Percentiles rank a stretch among this genome's conserved stretches.
Evolutionary conservation across 1,139 yeast genomes (phyloP).

Genomic region (Yamadazyma sp.): DNA sequence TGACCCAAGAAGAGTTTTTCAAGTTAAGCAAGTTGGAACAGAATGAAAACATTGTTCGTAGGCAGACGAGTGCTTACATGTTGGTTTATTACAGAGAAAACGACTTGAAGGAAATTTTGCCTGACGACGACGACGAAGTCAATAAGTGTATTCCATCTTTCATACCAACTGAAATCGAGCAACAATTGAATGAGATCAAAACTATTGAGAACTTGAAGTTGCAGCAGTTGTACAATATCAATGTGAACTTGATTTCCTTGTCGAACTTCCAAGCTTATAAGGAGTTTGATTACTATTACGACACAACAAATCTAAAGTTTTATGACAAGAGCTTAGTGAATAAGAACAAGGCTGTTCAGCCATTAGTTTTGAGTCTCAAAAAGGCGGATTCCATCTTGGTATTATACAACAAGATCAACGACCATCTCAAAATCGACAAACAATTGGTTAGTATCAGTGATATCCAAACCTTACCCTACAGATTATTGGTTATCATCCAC

Average conservation of each 20-base stretch:
- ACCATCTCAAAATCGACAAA: constrained; percentile 12
- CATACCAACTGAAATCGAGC: constrained; percentile 65
- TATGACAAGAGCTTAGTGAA: constrained; percentile 45
- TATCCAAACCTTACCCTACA: constrained; percentile 37
- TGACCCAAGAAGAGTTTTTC: constrained; percentile 47
- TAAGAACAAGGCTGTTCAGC: constrained; percentile 23
- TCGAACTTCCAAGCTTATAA: constrained; percentile 56
- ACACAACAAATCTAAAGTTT: constrained; percentile 43
- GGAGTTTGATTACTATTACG: constrained; percentile 80
- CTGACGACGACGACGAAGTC: constrained; percentile 46
- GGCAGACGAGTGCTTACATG: constrained; percentile 96
- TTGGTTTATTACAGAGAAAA: constrained; percentile 82
- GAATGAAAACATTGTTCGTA: constrained; percentile 62
- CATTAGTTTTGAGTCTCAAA: constrained; percentile 52
- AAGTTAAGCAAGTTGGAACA: constrained; percentile 58
- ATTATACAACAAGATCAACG: constrained; percentile 52
- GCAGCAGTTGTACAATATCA: constrained; percentile 75
- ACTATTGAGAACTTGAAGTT: constrained; percentile 62
- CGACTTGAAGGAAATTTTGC: constrained; percentile 57
- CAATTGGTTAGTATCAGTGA: constrained; percentile 23
- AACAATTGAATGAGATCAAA: constrained; percentile 62
- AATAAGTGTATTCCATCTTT: constrained; percentile 61
- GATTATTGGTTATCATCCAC: constrained; percentile 66
- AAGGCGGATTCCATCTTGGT: constrained; percentile 57
- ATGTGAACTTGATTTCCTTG: constrained; percentile 54